Evolutionary conservation across 1,284 basidiomycete species (phyloP).

Genomic region (Wolfiporia cocos): DNA sequence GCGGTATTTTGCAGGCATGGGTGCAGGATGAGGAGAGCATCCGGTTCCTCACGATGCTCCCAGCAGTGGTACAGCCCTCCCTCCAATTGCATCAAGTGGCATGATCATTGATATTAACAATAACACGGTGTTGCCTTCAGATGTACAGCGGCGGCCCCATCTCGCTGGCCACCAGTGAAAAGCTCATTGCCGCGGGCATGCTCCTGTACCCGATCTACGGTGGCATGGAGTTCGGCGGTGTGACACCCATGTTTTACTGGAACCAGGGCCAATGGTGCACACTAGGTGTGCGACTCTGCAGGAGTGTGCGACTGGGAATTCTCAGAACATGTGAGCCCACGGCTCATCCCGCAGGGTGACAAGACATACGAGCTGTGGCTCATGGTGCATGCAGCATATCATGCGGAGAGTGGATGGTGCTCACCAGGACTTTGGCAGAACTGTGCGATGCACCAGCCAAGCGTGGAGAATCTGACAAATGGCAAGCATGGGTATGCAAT

Average conservation of each 20-base stretch:
- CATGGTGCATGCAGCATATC: conserved; percentile 25
- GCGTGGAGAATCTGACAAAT: conserved; percentile 21
- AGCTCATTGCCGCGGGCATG: conserved; percentile 8
- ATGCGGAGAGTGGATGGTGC: no score
- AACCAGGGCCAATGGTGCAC: background rate
- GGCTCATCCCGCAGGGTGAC: conserved; percentile 24
- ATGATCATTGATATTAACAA: background rate
- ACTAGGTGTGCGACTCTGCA: no score
- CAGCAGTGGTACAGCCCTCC: conserved; percentile 8
- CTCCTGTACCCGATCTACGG: conserved; percentile 10
- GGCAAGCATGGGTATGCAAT: conserved; percentile 19
- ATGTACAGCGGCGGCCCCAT: conserved; percentile 11
- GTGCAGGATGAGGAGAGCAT: conserved; percentile 7
- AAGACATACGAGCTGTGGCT: conserved; percentile 25
- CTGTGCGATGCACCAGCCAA: conserved; percentile 10
- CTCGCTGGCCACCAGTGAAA: conserved; percentile 4
- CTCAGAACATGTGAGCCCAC: conserved; percentile 9
- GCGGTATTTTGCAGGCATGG: conserved; percentile 8
- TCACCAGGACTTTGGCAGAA: conserved; percentile 12
- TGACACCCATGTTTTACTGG: background rate
- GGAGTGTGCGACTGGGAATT: conserved; percentile 24
- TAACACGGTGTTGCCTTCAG: no score
- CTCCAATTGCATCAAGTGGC: background rate
- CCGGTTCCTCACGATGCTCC: conserved; percentile 6
- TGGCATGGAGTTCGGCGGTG: conserved; percentile 13